Evolutionary conservation across 129 eudicot species (phyloP).

Genomic region (Centaurea solstitialis): DNA sequence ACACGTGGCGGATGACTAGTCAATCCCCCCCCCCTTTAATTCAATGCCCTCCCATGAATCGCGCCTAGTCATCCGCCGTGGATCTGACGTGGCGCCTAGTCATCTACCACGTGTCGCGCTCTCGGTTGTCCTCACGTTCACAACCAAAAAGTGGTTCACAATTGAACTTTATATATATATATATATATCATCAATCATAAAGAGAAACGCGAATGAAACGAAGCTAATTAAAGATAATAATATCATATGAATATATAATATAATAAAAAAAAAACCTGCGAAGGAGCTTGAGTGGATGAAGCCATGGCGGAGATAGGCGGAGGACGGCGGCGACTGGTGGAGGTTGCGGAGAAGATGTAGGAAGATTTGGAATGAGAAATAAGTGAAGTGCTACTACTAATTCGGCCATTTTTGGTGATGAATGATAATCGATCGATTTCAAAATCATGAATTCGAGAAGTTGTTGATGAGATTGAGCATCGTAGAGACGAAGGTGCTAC

Average conservation of each 20-base stretch:
- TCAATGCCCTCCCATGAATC: too few species aligned
- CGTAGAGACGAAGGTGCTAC: constrained; percentile 30
- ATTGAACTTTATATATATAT: too few species aligned
- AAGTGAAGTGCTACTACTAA: not conserved
- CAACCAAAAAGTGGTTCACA: too few species aligned
- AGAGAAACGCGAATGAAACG: not conserved
- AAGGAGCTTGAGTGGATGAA: constrained; percentile 44
- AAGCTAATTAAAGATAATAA: not conserved
- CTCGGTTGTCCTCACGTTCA: too few species aligned
- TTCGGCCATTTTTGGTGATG: constrained; percentile 24
- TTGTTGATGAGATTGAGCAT: constrained; percentile 25
- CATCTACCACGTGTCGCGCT: too few species aligned
- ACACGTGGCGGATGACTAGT: too few species aligned
- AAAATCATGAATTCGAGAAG: constrained; percentile 19
- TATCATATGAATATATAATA: too few species aligned
- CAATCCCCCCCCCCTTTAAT: too few species aligned
- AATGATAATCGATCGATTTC: constrained; percentile 1
- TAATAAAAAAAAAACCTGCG: constrained; percentile 25
- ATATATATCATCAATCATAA: not conserved
- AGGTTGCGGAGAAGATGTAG: constrained; percentile 26
- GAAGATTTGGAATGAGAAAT: constrained; percentile 26
- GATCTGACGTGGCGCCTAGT: too few species aligned
- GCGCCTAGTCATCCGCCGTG: too few species aligned
- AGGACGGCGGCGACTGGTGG: constrained; percentile 22
- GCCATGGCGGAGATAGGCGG: constrained; percentile 52